These are phyloP conservation scores for Pseudozyma sp. DNA, from an alignment of 1,284 basidiomycete genomes.

Conservation along the genomic window DNA sequence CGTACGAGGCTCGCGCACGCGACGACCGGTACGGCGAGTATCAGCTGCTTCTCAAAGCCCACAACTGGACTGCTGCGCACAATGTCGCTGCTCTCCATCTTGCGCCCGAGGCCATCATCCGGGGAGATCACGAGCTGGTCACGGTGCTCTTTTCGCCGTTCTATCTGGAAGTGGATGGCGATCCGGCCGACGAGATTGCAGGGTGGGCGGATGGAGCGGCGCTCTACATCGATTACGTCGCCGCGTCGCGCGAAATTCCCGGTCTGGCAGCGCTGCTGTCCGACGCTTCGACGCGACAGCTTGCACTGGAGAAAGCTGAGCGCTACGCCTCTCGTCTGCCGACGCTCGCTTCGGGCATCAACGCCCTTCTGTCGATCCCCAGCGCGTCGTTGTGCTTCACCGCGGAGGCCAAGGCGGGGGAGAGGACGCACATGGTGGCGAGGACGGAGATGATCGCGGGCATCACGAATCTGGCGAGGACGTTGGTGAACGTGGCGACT, in stretches of 20 bases:
- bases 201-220: conserved; percentile 66
- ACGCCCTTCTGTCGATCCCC: conserved; percentile 64
- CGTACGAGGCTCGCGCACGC: conserved; percentile 73
- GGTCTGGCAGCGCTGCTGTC: conserved; percentile 70
- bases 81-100: conserved; percentile 82
- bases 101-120: conserved; percentile 88
- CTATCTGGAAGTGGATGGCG: conserved; percentile 75
- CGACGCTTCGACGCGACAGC: conserved; percentile 60
- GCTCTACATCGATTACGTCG: conserved; percentile 60
- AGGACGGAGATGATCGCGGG: conserved; percentile 79
- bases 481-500: conserved; percentile 27
- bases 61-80: conserved; percentile 80
- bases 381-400: conserved; percentile 7
- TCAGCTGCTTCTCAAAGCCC: conserved; percentile 79
- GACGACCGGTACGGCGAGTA: conserved; percentile 82
- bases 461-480: conserved; percentile 70
- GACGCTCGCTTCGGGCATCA: conserved; percentile 71
- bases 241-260: conserved; percentile 74
- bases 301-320: conserved; percentile 40
- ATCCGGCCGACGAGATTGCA: conserved; percentile 45
- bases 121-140: conserved; percentile 81
- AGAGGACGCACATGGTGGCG: conserved; percentile 77
- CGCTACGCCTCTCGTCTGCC: conserved; percentile 75
- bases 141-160: conserved; percentile 80
- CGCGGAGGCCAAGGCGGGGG: conserved; percentile 59